A percentile compares a stretch with the other conserved stretches of the same genome.
These are phyloP conservation scores for Scutellaria minor DNA, from an alignment of 257 asterid genomes.

Conservation along the genomic window DNA sequence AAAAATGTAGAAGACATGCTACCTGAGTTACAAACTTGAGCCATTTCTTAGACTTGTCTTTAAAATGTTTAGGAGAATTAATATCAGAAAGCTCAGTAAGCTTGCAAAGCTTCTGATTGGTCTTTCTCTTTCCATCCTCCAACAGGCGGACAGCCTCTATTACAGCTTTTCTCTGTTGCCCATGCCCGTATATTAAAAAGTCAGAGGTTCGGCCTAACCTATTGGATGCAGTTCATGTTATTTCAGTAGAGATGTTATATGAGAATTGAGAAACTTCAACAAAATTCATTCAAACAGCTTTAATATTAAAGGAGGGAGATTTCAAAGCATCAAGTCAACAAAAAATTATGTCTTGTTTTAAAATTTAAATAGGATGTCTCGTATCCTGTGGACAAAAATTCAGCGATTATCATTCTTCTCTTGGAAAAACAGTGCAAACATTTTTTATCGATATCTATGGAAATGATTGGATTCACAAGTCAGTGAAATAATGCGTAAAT, in stretches of 20 bases:
- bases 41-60: conserved; percentile 96
- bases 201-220: conserved; percentile 91
- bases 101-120: conserved; percentile 48
- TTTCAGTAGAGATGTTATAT: conserved; percentile 19
- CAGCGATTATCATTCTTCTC: conserved; percentile 10
- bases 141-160: conserved; percentile 84
- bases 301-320: conserved; percentile 13
- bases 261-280: conserved; percentile 7
- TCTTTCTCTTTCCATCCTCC: conserved; percentile 63
- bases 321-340: not conserved
- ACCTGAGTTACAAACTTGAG: conserved; percentile 87
- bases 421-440: not conserved
- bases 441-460: conserved; percentile 17
- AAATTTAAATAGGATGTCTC: conserved; percentile 16
- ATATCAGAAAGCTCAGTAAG: conserved; percentile 45
- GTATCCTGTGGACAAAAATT: conserved; percentile 8
- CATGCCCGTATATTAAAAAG: conserved; percentile 85
- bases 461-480: conserved; percentile 18
- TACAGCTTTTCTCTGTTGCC: conserved; percentile 92
- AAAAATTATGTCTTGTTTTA: conserved; percentile 23
- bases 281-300: conserved; percentile 15
- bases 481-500: not conserved
- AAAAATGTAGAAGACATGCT: conserved; percentile 23
- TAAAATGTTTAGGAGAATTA: conserved; percentile 73
- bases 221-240: conserved; percentile 41